Conservation (phyloP, 148 eudicot genomes). For the Hydrangea macrophylla region DNA sequence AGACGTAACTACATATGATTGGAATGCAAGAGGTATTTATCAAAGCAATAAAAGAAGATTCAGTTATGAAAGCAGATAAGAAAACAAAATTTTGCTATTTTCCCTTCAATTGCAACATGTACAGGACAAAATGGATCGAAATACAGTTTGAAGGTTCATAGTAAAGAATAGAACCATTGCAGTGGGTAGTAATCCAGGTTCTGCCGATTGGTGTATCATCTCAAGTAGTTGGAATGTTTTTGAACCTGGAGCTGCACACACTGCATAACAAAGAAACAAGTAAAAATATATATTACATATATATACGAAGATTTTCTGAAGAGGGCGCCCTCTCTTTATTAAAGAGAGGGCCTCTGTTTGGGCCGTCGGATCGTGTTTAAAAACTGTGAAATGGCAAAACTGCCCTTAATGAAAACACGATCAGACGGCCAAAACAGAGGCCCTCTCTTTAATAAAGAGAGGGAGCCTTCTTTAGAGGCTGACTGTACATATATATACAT, state of each 20-base stretch:
- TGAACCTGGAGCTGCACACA: constrained; percentile 99
- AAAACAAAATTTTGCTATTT: too few species aligned
- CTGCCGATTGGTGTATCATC: constrained; percentile 65
- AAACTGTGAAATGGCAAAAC: too few species aligned
- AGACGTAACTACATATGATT: background rate
- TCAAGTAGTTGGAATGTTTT: constrained; percentile 97
- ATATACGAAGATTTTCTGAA: too few species aligned
- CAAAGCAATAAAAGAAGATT: background rate
- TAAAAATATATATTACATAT: constrained; percentile 20
- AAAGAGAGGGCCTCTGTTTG: too few species aligned
- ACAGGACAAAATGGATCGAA: background rate
- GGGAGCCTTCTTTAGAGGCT: too few species aligned
- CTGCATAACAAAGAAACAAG: constrained; percentile 41
- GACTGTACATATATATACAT: too few species aligned
- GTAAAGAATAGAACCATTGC: constrained; percentile 62
- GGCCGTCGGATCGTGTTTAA: too few species aligned
- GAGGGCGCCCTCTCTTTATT: too few species aligned
- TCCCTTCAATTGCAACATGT: background rate
- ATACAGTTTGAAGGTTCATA: constrained; percentile 4
- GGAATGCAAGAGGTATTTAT: background rate
- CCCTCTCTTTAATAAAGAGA: too few species aligned
- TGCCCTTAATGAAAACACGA: too few species aligned
- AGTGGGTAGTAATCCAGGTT: constrained; percentile 59
- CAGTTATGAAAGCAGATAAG: background rate
- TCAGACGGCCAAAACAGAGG: too few species aligned